Evolutionary conservation across 495 filamentous ascomycete species (phyloP).

Genomic region (Talaromyces stipitatus): DNA sequence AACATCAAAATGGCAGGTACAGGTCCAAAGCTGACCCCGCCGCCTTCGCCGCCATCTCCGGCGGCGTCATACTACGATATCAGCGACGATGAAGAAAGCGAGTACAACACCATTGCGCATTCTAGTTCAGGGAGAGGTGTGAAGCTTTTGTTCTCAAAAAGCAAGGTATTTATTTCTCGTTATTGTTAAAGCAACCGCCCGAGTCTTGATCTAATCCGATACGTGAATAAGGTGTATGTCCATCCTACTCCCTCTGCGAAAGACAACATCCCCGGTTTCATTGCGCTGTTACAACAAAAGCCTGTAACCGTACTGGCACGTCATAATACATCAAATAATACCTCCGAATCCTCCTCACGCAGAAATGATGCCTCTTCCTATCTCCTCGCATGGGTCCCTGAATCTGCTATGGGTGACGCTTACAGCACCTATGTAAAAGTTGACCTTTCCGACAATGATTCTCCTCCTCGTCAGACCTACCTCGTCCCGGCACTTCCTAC

Average conservation of each 20-base stretch:
- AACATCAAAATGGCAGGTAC: slow-evolving; percentile 2
- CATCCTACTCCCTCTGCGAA: slow-evolving; percentile 88
- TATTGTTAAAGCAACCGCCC: background rate
- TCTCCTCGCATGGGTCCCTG: slow-evolving; percentile 90
- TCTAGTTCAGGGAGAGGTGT: slow-evolving; percentile 73
- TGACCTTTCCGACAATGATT: slow-evolving; percentile 72
- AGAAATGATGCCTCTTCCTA: slow-evolving; percentile 51
- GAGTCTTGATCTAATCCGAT: background rate
- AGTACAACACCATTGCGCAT: slow-evolving; percentile 93
- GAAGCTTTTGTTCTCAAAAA: slow-evolving; percentile 94
- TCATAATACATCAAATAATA: slow-evolving; percentile 22
- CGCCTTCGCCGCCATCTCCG: slow-evolving; percentile 58
- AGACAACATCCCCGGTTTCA: slow-evolving; percentile 95
- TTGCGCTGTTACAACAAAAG: slow-evolving; percentile 92
- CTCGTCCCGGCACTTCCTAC: slow-evolving; percentile 84
- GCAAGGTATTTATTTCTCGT: slow-evolving; percentile 73
- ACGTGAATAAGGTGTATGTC: slow-evolving; percentile 69
- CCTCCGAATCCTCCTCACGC: slow-evolving; percentile 43
- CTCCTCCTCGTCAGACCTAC: slow-evolving; percentile 76
- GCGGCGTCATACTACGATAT: slow-evolving; percentile 91
- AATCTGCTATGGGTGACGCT: slow-evolving; percentile 78
- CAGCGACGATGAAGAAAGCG: slow-evolving; percentile 92
- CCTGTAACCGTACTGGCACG: slow-evolving; percentile 22
- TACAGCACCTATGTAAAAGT: slow-evolving; percentile 91
- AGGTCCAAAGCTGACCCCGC: slow-evolving; percentile 30